phyloP scores from a whole-genome alignment of 2,329 filamentous ascomycete species.

The Penicillium griseofulvum region DNA sequence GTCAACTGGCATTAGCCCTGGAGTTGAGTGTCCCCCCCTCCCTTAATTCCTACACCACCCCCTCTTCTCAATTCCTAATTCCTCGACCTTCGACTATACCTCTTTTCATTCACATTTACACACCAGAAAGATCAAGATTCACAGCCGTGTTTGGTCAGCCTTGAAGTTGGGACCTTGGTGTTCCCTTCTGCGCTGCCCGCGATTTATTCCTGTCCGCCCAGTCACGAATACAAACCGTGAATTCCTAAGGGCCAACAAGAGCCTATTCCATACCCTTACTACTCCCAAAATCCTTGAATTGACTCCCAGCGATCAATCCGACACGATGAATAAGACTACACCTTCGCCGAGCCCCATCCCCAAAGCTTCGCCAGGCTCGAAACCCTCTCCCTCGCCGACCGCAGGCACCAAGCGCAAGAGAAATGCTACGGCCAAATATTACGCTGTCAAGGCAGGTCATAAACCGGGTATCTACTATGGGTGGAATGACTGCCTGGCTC shows the following conservation, averaged over 20 bases:
- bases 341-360: constrained; percentile 37
- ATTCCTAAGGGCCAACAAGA: background rate
- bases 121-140: constrained; percentile 9
- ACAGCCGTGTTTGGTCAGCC: constrained; percentile 20
- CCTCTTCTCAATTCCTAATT: background rate
- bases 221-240: constrained; percentile 11
- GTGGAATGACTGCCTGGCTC: constrained; percentile 61
- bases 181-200: constrained; percentile 27
- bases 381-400: constrained; percentile 31
- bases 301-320: background rate
- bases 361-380: constrained; percentile 26
- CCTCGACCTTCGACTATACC: background rate
- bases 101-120: background rate
- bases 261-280: background rate
- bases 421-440: constrained; percentile 55
- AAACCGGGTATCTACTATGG: constrained; percentile 62
- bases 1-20: background rate
- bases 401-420: constrained; percentile 58
- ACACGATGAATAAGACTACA: constrained; percentile 32
- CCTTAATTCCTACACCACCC: background rate
- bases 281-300: background rate
- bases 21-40: background rate
- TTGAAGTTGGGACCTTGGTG: constrained; percentile 27
- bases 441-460: constrained; percentile 61
- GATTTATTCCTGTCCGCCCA: constrained; percentile 15